These are phyloP conservation scores for Cercospora citrullina DNA, from an alignment of 2,329 filamentous ascomycete species.

Conservation along the genomic window DNA sequence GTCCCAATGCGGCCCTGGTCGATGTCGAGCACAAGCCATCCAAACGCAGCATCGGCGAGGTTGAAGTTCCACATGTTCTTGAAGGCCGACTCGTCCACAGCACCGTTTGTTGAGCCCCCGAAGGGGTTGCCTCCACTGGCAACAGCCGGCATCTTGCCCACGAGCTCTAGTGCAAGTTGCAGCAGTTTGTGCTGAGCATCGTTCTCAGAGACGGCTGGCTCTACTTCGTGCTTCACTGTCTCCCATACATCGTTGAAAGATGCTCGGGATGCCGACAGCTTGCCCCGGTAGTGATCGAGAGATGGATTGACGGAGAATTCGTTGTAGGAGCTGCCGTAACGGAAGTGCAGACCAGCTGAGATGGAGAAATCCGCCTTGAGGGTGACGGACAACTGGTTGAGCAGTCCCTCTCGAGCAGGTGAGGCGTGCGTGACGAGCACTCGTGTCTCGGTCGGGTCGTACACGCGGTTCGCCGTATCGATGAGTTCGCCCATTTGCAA, in stretches of 20 bases:
- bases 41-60: conserved; percentile 93
- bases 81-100: conserved; percentile 97
- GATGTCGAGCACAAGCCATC: conserved; percentile 91
- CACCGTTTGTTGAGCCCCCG: conserved; percentile 77
- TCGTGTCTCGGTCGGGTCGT: conserved; percentile 95
- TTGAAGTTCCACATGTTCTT: conserved; percentile 99
- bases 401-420: conserved; percentile 88
- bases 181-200: conserved; percentile 90
- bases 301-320: conserved; percentile 99
- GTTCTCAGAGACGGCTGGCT: conserved; percentile 90
- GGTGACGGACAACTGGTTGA: conserved; percentile 96
- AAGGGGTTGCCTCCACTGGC: conserved; percentile 97
- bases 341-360: conserved; percentile 95
- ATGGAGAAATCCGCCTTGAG: conserved; percentile 98
- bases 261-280: conserved; percentile 94
- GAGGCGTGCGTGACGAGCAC: conserved; percentile 97
- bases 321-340: conserved; percentile 98
- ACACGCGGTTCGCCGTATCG: conserved; percentile 96
- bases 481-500: conserved; percentile 98
- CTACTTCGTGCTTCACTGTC: conserved; percentile 93
- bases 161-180: conserved; percentile 85
- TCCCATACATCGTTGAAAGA: conserved; percentile 99
- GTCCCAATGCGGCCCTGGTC: conserved; percentile 95
- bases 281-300: conserved; percentile 95
- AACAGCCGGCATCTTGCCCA: conserved; percentile 96